These are phyloP conservation scores for Arthrobotrys conoides DNA, from an alignment of 2,329 filamentous ascomycete species.

Conservation along the genomic window DNA sequence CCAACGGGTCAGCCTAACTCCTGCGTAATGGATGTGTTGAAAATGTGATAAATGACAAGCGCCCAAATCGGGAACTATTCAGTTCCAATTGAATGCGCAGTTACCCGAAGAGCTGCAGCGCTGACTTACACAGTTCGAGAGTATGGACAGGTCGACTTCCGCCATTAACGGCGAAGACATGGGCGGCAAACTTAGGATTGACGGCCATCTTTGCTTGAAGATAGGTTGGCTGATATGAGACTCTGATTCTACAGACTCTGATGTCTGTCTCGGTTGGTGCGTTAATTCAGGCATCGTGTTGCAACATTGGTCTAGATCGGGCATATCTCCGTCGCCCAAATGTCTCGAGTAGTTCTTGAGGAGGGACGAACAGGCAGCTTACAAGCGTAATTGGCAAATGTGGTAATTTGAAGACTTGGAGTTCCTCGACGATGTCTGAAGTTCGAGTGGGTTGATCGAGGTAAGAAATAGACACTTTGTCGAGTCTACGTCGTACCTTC, in stretches of 20 bases:
- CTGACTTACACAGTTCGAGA: conserved; percentile 70
- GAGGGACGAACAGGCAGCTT: conserved; percentile 11
- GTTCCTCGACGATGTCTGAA: conserved; percentile 12
- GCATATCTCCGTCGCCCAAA: conserved; percentile 40
- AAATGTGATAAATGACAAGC: conserved; percentile 59
- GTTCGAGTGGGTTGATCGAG: conserved; percentile 1
- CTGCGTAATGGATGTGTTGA: conserved; percentile 49
- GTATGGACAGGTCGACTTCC: conserved; percentile 68
- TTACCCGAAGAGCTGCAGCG: background rate
- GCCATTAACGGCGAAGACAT: conserved; percentile 66
- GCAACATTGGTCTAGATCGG: conserved; percentile 40
- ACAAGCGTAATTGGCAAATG: conserved; percentile 12
- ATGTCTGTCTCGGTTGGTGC: conserved; percentile 28
- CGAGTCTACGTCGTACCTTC: conserved; percentile 14
- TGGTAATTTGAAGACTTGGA: conserved; percentile 19
- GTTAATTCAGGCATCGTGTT: conserved; percentile 41
- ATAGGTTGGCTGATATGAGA: conserved; percentile 21
- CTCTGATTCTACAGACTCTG: conserved; percentile 16
- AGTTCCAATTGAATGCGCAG: background rate
- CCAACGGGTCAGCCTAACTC: conserved; percentile 43
- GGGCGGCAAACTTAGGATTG: conserved; percentile 65
- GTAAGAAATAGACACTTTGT: conserved; percentile 9
- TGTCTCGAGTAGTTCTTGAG: conserved; percentile 1
- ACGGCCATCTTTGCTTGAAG: conserved; percentile 61
- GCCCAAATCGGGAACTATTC: conserved; percentile 28